A percentile compares a stretch with the other conserved stretches of the same genome.
Evolutionary conservation across 352 stramenopile species (phyloP).

Genomic region (Phytopythium ostracodes): DNA sequence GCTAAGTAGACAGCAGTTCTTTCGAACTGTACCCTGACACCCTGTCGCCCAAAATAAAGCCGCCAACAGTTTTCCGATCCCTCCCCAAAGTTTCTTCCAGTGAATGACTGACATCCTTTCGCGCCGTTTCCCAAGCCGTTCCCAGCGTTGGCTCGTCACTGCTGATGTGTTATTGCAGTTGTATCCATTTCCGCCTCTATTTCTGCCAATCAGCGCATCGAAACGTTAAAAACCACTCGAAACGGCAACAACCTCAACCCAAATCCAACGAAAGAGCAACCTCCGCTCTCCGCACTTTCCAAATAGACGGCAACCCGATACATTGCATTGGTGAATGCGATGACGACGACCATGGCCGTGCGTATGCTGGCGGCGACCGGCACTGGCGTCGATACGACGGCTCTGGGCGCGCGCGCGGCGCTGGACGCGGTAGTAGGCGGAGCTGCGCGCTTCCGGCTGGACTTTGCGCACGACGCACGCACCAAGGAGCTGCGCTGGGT

Average conservation of each 20-base stretch:
- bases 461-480: conserved; percentile 61
- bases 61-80: too few species aligned
- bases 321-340: background rate
- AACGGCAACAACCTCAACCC: too few species aligned
- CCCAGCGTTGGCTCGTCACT: conserved; percentile 1
- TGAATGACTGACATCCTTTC: too few species aligned
- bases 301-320: background rate
- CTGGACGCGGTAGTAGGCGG: conserved; percentile 42
- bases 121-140: background rate
- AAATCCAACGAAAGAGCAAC: background rate
- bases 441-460: conserved; percentile 54
- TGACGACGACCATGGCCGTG: conserved; percentile 4
- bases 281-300: background rate
- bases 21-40: too few species aligned
- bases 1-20: too few species aligned
- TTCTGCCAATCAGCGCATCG: background rate
- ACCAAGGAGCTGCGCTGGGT: conserved; percentile 82
- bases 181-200: background rate
- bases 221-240: background rate
- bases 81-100: too few species aligned
- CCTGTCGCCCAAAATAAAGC: too few species aligned
- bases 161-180: background rate
- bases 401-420: conserved; percentile 27
- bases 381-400: background rate
- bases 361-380: too few species aligned